Evolutionary conservation across 176 grass and related monocot species (phyloP).

Genomic region (Musa itinerans): DNA sequence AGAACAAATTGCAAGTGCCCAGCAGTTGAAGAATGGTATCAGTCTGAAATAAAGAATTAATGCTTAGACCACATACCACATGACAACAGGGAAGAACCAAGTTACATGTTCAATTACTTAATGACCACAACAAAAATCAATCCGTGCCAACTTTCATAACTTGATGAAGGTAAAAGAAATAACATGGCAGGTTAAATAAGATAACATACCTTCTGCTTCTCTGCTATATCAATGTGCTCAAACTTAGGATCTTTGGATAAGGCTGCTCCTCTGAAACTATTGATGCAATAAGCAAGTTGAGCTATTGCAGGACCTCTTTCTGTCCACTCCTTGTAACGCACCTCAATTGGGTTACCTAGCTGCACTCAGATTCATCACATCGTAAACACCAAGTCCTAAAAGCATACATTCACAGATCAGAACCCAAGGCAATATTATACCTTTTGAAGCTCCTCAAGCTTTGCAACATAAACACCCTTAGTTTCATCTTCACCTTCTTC

Average conservation of each 20-base stretch:
- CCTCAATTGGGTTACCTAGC: slow-evolving; percentile 66
- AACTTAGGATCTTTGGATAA: slow-evolving; percentile 68
- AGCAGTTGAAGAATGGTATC: too few relatives aligned
- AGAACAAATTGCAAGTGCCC: too few relatives aligned
- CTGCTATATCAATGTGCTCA: slow-evolving; percentile 76
- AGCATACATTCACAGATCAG: not conserved
- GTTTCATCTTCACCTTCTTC: slow-evolving; percentile 98
- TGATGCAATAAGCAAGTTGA: slow-evolving; percentile 68
- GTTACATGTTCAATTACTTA: too few relatives aligned
- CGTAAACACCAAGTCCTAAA: not conserved
- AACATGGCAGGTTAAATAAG: not conserved
- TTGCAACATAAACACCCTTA: slow-evolving; percentile 91
- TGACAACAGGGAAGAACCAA: too few relatives aligned
- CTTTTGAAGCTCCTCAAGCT: slow-evolving; percentile 79
- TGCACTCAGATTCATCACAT: slow-evolving; percentile 9
- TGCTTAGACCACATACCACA: too few relatives aligned
- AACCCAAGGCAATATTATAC: slow-evolving; percentile 8
- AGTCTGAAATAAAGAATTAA: too few relatives aligned
- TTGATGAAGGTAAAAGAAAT: not conserved
- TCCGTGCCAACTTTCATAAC: too few relatives aligned
- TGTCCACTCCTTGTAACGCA: slow-evolving; percentile 58
- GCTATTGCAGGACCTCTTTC: slow-evolving; percentile 55
- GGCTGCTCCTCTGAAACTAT: slow-evolving; percentile 76
- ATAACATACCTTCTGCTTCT: slow-evolving; percentile 75
- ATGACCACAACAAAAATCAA: too few relatives aligned